Evolutionary conservation across 2,329 filamentous ascomycete genomes (phyloP).

Genomic region (Helicocarpus griseus): DNA sequence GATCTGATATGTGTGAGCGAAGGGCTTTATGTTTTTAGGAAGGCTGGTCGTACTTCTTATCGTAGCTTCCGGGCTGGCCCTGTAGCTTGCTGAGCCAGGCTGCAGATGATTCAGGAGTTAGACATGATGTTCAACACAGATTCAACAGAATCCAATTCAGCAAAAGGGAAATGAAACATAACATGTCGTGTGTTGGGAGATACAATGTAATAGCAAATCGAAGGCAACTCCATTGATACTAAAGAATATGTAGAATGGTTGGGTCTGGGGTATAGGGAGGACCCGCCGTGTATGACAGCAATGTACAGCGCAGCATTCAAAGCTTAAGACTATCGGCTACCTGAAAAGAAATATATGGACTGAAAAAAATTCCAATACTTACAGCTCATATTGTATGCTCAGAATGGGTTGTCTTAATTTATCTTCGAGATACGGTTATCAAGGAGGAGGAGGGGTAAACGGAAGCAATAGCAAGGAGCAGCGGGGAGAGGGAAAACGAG

Average conservation of each 20-base stretch:
- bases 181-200: too few relatives aligned
- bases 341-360: too few relatives aligned
- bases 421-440: not conserved
- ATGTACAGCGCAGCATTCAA: too few relatives aligned
- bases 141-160: not conserved
- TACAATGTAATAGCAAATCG: too few relatives aligned
- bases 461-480: constrained; percentile 6
- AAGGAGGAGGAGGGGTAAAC: not conserved
- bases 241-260: too few relatives aligned
- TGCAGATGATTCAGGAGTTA: constrained; percentile 50
- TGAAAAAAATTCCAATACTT: constrained; percentile 11
- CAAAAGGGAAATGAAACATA: not conserved
- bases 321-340: too few relatives aligned
- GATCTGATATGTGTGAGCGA: constrained; percentile 43
- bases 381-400: constrained; percentile 16
- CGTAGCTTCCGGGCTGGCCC: constrained; percentile 95
- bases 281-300: too few relatives aligned
- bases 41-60: constrained; percentile 69
- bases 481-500: not conserved
- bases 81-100: constrained; percentile 75
- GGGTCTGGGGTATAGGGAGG: too few relatives aligned
- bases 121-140: not conserved
- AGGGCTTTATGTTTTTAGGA: constrained; percentile 1
- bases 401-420: not conserved
- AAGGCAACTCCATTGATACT: too few relatives aligned